Conservation (phyloP, 2,329 filamentous ascomycete genomes). For the Penicillium psychrosexuale region DNA sequence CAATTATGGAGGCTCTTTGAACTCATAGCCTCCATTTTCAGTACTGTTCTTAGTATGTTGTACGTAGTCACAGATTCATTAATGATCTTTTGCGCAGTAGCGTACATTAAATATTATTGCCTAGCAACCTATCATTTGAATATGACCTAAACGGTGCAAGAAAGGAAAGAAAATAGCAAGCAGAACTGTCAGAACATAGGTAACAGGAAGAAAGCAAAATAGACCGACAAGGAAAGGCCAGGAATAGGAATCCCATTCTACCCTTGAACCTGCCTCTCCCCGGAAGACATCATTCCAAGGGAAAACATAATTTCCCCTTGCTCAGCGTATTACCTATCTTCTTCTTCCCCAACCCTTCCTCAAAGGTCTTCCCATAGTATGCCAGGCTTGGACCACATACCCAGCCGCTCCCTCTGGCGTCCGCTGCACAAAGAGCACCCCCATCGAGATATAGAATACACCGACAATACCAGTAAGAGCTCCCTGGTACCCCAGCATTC, state of each 20-base stretch:
- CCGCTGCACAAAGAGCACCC: neutral
- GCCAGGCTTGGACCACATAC: neutral
- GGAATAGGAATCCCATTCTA: neutral
- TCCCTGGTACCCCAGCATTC: neutral
- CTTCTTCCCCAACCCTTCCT: neutral
- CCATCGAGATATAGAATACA: neutral
- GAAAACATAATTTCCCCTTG: neutral
- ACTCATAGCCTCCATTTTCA: too few species aligned
- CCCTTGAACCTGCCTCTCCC: neutral
- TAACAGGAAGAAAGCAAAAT: neutral
- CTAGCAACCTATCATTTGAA: neutral
- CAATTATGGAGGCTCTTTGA: neutral
- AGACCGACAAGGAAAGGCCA: neutral
- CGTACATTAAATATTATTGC: neutral
- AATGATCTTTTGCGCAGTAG: neutral
- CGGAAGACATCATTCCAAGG: neutral
- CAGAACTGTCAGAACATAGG: neutral
- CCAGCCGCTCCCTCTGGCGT: neutral
- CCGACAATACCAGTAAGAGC: neutral
- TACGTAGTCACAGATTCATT: too few species aligned
- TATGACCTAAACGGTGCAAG: neutral
- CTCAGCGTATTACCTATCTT: neutral
- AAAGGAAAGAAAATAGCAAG: neutral
- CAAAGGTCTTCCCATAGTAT: neutral
- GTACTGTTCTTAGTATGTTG: too few species aligned